Evolutionary conservation across 345 rosid species (phyloP).

Genomic region (Boechera divaricarpa): DNA sequence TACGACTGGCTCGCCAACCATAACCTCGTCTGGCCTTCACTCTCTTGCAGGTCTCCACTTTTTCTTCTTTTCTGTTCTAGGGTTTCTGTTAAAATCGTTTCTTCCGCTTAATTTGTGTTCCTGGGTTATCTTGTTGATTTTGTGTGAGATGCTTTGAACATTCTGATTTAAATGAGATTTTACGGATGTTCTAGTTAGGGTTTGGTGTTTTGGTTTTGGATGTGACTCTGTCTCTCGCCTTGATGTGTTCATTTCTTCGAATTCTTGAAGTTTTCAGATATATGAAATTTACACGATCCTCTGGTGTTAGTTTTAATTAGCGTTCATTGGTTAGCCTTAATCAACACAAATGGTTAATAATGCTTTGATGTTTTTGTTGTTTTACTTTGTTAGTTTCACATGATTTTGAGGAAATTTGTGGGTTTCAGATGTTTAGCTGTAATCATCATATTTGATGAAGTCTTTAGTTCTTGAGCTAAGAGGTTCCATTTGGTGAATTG

Average conservation of each 20-base stretch:
- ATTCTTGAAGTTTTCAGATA: too few relatives aligned
- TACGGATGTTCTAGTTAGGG: slow-evolving; percentile 21
- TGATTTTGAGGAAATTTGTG: not conserved
- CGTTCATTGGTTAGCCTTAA: not conserved
- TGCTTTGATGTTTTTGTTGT: slow-evolving; percentile 8
- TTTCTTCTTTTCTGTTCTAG: slow-evolving; percentile 19
- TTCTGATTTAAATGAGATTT: slow-evolving; percentile 9
- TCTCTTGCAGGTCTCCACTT: slow-evolving; percentile 80
- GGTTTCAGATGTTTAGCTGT: slow-evolving; percentile 25
- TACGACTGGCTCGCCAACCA: slow-evolving; percentile 99
- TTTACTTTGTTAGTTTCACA: not conserved
- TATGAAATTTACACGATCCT: not conserved
- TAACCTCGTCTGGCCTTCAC: slow-evolving; percentile 99
- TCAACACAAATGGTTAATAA: not conserved
- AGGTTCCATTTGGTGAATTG: slow-evolving; percentile 11
- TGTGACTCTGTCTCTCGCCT: not conserved
- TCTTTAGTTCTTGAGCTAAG: slow-evolving; percentile 30
- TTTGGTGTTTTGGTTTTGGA: not conserved
- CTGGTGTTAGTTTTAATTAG: not conserved
- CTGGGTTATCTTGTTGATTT: not conserved
- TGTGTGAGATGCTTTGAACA: not conserved
- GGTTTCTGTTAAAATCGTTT: slow-evolving; percentile 33
- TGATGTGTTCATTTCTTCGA: not conserved
- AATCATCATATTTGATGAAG: slow-evolving; percentile 2
- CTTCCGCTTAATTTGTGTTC: not conserved